Base-by-base conservation (phyloP, 1,139 yeast genomes). In the Nakaseomyces kungkrabaensis region DNA sequence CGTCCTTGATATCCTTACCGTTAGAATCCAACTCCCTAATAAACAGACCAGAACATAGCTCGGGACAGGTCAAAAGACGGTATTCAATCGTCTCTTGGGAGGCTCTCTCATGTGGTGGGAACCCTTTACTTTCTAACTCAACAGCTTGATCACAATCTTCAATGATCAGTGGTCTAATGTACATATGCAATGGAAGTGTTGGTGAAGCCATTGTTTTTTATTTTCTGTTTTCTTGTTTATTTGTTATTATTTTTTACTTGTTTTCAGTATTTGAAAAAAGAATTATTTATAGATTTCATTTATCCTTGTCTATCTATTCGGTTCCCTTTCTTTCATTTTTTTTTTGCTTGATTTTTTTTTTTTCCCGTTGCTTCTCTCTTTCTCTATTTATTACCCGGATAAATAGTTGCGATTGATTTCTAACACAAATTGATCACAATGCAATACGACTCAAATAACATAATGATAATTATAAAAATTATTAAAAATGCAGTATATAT, bases 31-130 rank as follows among this genome's bases (percentile, higher is more conserved):
- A 86, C 52, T 80, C 81, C 63, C 97, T 77, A 48, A 85, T 73
- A 61, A 90, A 90, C 52, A 92, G 74, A 1, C 97, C 97, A 4
- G 90, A 80, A 57, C 94, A 82, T 54, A 92, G 76, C 66, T 92
- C 98, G 9, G 97, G 97, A 65, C 97, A 89, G 3, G 74, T 79
- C 3, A 77, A 75, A 56, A 92, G 73, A 59, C 97, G 75, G 70
- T 86, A 90, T 55, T 71, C 70, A 52, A 86, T 70, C 59, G 78
- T 82, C 51, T 81, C 88, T 27, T 64, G 66, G 5, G 87, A 66
- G 49, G 88, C 83, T 52, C 95, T 77, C 63, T 82, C 90, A 9
- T 71, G 64, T 37, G 76, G 79, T 4, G 86, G 80, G 68, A 88
- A 89, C 10, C 94, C 89, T 49, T 71, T 68, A n/a, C 68, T 64